Evolutionary conservation across 108 stramenopile species (phyloP).

Genomic region (Pseudonitzschia pungens): DNA sequence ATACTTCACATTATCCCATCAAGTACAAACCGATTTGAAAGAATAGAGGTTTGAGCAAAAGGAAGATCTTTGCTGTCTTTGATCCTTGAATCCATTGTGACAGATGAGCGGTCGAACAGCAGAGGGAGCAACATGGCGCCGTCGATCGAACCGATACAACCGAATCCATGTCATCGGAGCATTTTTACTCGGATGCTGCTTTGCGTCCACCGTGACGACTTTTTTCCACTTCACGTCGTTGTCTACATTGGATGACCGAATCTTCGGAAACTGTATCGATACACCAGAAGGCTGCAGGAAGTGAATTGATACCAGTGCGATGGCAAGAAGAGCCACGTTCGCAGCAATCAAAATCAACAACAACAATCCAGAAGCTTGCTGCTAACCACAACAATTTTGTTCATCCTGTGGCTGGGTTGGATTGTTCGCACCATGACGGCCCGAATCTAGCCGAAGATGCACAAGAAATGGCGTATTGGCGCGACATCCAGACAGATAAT

Average conservation of each 20-base stretch:
- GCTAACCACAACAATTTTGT: constrained; percentile 14
- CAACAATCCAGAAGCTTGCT: constrained; percentile 5
- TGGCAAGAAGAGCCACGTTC: neutral
- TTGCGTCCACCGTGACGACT: neutral
- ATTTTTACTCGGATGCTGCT: constrained; percentile 14
- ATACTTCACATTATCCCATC: too few relatives aligned
- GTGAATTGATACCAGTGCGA: neutral
- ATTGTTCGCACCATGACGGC: constrained; percentile 73
- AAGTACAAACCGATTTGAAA: too few relatives aligned
- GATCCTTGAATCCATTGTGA: too few relatives aligned
- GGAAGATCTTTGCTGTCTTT: too few relatives aligned
- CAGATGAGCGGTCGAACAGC: neutral
- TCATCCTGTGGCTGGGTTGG: constrained; percentile 56
- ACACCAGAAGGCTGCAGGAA: neutral
- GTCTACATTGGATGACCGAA: neutral
- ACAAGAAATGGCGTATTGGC: constrained; percentile 88
- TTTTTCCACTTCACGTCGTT: neutral
- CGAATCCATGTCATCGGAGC: neutral
- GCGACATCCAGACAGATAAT: constrained; percentile 72
- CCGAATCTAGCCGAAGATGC: constrained; percentile 51
- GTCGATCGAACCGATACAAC: neutral
- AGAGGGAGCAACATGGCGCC: neutral
- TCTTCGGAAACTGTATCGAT: neutral
- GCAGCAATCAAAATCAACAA: neutral
- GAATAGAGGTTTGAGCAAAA: too few relatives aligned